Base-by-base conservation (phyloP, 2,329 filamentous ascomycete species). In the Hypoxylon sp. region DNA sequence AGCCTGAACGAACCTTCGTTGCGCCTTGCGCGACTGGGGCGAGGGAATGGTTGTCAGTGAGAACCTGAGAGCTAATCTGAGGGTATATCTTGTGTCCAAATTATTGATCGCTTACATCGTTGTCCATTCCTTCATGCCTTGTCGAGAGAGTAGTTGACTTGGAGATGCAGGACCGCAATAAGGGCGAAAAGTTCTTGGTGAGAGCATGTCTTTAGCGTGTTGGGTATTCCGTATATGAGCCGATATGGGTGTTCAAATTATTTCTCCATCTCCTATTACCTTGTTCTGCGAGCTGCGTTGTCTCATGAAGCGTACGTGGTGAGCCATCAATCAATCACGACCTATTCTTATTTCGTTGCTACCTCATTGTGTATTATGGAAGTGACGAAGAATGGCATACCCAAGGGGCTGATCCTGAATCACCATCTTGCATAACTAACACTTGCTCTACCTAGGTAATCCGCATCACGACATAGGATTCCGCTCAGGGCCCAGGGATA, bases 1-100 rank as follows among this genome's bases (percentile, higher is more conserved):
- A 83, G 74, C 80, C 69, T 74, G 72, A 71, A 67, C 71, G 43
- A 68, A 30, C 61, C 19, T 43, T 17, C 30, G n/a, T 66, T 58
- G 24, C 8, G 39, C 46, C 39, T 37, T 47, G 50, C 54, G 51
- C 54, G 58, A 56, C 51, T 24, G 30, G 66, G 57, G 65, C 41
- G 54, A 68, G 68, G 70, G 59, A 71, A 73, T 73, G 74, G 81
- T 83, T 83, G 81, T 77, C 81, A 65, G 62, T 84, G 82, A 83
- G 82, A 84, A 84, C 81, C 75, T 71, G 82, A 84, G 82, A 84
- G 82, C 82, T 84, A 82, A 84, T 84, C 82, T 84, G 82, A 84
- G 82, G 82, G 82, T 72, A 72, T 69, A 20, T 50, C 22, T 49
- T 61, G 48, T 39, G 32, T 59, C 51, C 24, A 53, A 47, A 10